Percentiles rank a stretch among this genome's conserved stretches.
Evolutionary conservation across 2,329 filamentous ascomycete genomes (phyloP).

Genomic region (Colletotrichum endophyticum): DNA sequence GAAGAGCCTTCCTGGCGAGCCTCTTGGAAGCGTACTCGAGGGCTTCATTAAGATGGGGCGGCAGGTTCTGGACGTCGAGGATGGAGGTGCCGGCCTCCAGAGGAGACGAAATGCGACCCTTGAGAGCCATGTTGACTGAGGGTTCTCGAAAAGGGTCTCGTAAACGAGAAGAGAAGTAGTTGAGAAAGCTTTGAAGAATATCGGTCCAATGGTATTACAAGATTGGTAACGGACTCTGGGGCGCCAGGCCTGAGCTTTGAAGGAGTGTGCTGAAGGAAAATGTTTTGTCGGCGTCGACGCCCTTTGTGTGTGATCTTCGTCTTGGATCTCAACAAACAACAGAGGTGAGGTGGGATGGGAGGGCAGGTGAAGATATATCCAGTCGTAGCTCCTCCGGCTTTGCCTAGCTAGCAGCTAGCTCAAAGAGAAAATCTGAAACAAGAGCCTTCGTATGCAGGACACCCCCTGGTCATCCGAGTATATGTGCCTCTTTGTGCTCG

Average conservation of each 20-base stretch:
- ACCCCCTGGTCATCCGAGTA: not conserved
- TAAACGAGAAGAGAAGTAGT: not conserved
- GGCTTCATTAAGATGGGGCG: constrained; percentile 56
- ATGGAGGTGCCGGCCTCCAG: constrained; percentile 67
- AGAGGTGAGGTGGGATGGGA: not conserved
- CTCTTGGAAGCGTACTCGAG: constrained; percentile 64
- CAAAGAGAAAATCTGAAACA: constrained; percentile 15
- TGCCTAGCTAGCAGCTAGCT: not conserved
- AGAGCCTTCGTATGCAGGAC: constrained; percentile 10
- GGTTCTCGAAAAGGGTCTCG: not conserved
- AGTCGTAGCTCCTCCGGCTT: not conserved
- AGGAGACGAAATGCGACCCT: constrained; percentile 64
- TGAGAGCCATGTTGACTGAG: constrained; percentile 47
- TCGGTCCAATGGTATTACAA: not conserved
- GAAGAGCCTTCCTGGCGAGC: constrained; percentile 58
- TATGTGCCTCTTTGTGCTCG: not conserved
- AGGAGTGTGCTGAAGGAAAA: not conserved
- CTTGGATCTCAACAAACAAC: not conserved
- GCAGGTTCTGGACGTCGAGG: constrained; percentile 62
- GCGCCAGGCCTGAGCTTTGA: constrained; percentile 14
- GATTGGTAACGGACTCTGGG: not conserved
- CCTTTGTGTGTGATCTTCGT: constrained; percentile 3
- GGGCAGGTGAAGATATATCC: constrained; percentile 1
- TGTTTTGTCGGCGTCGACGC: constrained; percentile 1
- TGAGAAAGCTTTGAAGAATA: not conserved